These are phyloP conservation scores for Heimioporus sp. DNA, from an alignment of 768 basidiomycete genomes.

Conservation along the genomic window DNA sequence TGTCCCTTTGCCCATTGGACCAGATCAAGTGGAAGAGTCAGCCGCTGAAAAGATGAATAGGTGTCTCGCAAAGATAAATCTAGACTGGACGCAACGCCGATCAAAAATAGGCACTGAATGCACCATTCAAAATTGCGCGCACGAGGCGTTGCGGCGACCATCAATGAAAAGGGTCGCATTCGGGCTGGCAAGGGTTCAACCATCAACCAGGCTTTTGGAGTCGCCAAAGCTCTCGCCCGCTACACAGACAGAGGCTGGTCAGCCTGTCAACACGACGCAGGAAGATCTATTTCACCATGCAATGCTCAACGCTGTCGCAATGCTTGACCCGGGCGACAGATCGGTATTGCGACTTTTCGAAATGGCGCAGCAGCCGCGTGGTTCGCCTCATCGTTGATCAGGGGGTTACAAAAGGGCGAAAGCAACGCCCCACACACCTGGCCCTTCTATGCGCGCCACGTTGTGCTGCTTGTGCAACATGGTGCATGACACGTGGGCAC, in stretches of 20 bases:
- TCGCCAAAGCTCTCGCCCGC: too few relatives aligned
- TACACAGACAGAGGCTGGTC: too few relatives aligned
- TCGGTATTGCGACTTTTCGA: too few relatives aligned
- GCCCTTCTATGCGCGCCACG: background rate
- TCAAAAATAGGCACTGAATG: constrained; percentile 3
- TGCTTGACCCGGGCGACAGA: too few relatives aligned
- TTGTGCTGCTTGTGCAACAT: background rate
- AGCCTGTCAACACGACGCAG: too few relatives aligned
- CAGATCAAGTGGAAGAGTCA: too few relatives aligned
- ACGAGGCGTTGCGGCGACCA: background rate
- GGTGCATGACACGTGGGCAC: background rate
- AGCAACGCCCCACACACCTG: constrained; percentile 1
- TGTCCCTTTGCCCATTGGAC: too few relatives aligned
- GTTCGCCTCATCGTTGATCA: constrained; percentile 9
- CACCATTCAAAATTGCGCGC: background rate
- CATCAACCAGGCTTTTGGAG: too few relatives aligned
- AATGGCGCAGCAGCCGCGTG: constrained; percentile 10
- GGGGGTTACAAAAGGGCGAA: background rate
- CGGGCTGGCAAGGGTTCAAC: too few relatives aligned
- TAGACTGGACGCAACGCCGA: constrained; percentile 6
- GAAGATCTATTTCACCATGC: too few relatives aligned
- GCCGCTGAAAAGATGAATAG: too few relatives aligned
- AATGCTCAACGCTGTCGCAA: too few relatives aligned
- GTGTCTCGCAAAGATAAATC: background rate
- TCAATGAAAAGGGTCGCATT: background rate